phyloP scores from a whole-genome alignment of 2,329 filamentous ascomycete species.

The Trichoderma gracile region DNA sequence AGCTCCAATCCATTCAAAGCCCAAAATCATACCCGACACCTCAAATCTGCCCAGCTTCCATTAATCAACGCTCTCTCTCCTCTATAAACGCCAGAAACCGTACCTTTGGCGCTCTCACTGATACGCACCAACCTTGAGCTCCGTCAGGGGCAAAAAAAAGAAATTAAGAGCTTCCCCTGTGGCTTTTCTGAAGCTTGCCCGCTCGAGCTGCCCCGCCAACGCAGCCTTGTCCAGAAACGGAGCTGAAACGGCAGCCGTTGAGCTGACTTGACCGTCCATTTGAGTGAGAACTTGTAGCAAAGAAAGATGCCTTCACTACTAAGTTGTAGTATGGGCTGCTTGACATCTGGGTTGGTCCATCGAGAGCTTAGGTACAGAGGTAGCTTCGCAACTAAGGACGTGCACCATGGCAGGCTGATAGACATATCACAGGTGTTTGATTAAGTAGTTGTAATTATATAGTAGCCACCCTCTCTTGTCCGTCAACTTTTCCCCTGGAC shows the following conservation, averaged over 20 bases:
- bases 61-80: too few relatives aligned
- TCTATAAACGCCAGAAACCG: background rate
- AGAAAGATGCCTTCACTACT: too few relatives aligned
- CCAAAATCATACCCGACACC: too few relatives aligned
- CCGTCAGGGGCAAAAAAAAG: background rate
- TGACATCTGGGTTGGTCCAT: too few relatives aligned
- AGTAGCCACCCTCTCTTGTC: background rate
- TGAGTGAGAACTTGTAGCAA: too few relatives aligned
- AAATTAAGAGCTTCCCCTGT: slow-evolving; percentile 12
- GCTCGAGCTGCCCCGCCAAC: slow-evolving; percentile 21
- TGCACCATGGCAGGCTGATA: background rate
- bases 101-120: background rate
- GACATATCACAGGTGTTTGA: background rate
- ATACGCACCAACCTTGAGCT: background rate
- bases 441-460: background rate
- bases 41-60: too few relatives aligned
- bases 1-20: too few relatives aligned
- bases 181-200: slow-evolving; percentile 1
- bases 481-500: background rate
- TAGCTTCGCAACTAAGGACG: background rate
- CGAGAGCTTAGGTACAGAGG: too few relatives aligned
- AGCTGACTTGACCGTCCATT: background rate
- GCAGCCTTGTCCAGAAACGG: background rate
- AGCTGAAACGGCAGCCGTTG: background rate
- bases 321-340: too few relatives aligned